phyloP scores from a whole-genome alignment of 208 protist species.

The Paratrypanosoma confusum region DNA sequence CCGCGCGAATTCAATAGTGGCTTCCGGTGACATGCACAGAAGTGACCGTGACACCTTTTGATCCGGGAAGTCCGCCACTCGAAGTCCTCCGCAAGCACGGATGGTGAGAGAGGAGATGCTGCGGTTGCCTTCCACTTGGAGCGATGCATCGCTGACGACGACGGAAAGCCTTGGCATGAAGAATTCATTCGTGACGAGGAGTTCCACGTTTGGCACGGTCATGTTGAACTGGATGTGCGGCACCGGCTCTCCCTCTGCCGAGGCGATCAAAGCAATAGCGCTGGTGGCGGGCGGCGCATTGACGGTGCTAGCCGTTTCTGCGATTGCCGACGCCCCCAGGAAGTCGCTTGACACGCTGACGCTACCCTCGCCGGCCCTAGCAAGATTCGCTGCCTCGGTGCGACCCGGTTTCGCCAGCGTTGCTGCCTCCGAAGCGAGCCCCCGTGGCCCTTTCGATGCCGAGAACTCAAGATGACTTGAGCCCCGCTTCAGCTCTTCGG shows the following conservation, averaged over 20 bases:
- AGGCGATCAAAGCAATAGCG: no score
- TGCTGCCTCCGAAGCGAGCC: background rate
- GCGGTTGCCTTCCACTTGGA: slow-evolving; percentile 15
- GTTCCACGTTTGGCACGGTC: slow-evolving; percentile 16
- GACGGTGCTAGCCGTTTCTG: no score
- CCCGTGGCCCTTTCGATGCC: background rate
- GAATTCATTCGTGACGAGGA: slow-evolving; percentile 34
- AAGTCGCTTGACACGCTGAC: no score
- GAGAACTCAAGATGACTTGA: slow-evolving; percentile 12
- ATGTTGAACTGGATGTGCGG: slow-evolving; percentile 19
- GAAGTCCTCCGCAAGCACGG: slow-evolving; percentile 5
- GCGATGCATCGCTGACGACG: slow-evolving; percentile 7
- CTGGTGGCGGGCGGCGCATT: no score
- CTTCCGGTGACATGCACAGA: slow-evolving; percentile 21
- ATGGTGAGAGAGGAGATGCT: slow-evolving; percentile 9
- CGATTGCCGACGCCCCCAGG: no score
- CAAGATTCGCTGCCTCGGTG: background rate
- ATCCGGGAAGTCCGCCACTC: slow-evolving; percentile 18
- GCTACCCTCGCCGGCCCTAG: background rate
- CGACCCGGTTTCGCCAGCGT: background rate
- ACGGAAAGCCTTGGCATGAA: slow-evolving; percentile 17
- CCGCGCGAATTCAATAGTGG: slow-evolving; percentile 15
- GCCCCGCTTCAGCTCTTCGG: slow-evolving; percentile 9
- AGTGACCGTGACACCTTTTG: slow-evolving; percentile 11
- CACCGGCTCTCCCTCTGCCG: slow-evolving; percentile 3